Base-by-base conservation (phyloP, 2,329 filamentous ascomycete species). In the Cladosporium sp. region DNA sequence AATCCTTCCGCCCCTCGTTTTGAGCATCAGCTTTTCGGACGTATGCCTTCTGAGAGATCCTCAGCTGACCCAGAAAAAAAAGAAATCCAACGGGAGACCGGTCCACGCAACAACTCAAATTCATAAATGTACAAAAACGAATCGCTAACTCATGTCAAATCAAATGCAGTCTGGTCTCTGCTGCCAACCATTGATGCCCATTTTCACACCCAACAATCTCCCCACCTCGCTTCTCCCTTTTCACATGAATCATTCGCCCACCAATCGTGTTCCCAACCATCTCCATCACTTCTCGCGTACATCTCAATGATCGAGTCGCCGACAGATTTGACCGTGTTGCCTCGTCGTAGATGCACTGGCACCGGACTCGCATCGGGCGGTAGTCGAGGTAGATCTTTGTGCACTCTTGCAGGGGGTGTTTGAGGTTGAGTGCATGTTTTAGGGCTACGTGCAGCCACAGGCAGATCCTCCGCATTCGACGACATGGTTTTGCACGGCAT, bases 251-350 rank as follows among this genome's bases (percentile, higher is more conserved):
- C 30, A 12, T 34, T 34, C 30, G 30, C 11, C 11, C 42, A 25
- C 39, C 17, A 14, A 30, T 22, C n/a, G 15, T n/a, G 12, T 11
- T 40, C 51, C 51, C 51, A 54, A n/a, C 25, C 38, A 25, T 42
- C 51, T 3, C 38, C 38, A 9, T 42, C 38, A 17, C 37, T 11
- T n/a, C 28, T 28, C 2, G 17, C 52, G 34, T 71, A 71, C 25
- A 65, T 66, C 14, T 67, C 69, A 20, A 71, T 70, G 43, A 72
- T 72, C n/a, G 64, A 67, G 12, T 70, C 69, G 1, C 67, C 67
- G 15, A 71, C 51, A 25, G 66, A 70, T 19, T 69, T 65, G 12
- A 66, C 28, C n/a, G 69, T 72, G 40, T 66, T 65, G 12, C 59
- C 64, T 45, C 69, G 59, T 17, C 60, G 59, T 1, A 34, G 9